Conservation (phyloP, 257 asterid species). For the Knoxia roxburghii region DNA sequence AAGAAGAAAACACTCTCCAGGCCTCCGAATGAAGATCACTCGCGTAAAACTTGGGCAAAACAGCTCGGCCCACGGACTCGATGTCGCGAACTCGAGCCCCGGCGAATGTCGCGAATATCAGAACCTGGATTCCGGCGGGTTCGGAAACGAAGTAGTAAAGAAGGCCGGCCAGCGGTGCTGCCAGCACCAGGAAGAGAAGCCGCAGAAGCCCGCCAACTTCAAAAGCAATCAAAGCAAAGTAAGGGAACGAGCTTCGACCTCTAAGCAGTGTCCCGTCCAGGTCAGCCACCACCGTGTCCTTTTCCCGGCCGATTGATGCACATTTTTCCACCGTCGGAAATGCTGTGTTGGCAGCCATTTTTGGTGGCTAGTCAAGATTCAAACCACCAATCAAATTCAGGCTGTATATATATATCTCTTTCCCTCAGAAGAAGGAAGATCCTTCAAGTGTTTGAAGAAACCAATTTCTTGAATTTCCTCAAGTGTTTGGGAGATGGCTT, state of each 20-base stretch:
- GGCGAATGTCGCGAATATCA: slow-evolving; percentile 37
- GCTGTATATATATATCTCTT: too few relatives aligned
- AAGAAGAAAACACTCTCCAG: slow-evolving; percentile 54
- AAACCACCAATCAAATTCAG: background rate
- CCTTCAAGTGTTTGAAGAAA: background rate
- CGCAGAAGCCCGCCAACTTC: slow-evolving; percentile 48
- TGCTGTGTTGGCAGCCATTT: background rate
- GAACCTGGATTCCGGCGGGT: slow-evolving; percentile 48
- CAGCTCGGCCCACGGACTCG: slow-evolving; percentile 51
- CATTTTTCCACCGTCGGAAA: slow-evolving; percentile 49
- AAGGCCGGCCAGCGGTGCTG: slow-evolving; percentile 43
- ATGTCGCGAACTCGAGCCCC: slow-evolving; percentile 39
- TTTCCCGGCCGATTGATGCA: slow-evolving; percentile 43
- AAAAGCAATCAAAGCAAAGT: slow-evolving; percentile 47
- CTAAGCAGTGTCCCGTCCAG: slow-evolving; percentile 57
- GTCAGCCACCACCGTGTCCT: slow-evolving; percentile 54
- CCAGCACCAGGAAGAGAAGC: slow-evolving; percentile 39
- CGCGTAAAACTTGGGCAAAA: slow-evolving; percentile 49
- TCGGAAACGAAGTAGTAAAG: slow-evolving; percentile 51
- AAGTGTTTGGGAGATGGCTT: background rate
- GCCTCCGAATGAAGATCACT: slow-evolving; percentile 48
- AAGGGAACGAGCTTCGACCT: slow-evolving; percentile 55
- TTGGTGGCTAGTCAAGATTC: too few relatives aligned
- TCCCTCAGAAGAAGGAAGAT: too few relatives aligned
- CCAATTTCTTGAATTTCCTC: slow-evolving; percentile 10